Base-by-base conservation (phyloP, 495 filamentous ascomycete species). In the Pseudoneurospora amorphoporcata region DNA sequence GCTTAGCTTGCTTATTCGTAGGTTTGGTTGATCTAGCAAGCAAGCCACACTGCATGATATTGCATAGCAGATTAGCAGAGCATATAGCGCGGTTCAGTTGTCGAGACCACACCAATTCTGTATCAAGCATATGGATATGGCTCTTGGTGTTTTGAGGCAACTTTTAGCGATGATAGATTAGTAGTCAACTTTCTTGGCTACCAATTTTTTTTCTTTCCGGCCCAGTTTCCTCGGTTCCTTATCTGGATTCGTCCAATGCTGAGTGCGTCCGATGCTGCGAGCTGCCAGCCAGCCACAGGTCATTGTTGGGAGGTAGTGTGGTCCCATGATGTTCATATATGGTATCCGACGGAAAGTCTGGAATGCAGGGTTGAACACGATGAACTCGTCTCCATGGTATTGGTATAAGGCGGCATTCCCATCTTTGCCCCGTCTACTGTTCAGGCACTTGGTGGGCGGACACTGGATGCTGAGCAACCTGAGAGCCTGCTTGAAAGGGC, bases 381-480 rank as follows among this genome's bases (percentile, higher is more conserved):
- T 4, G 29, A 35, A 7, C 53, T 23, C 29, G 29, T 61, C 53
- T 61, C 7, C 14, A 6, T 16, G 53, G 23, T 8, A 16, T 32
- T 61, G 6, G 23, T 61, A 61, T 16, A 61, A 61, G 23, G 47
- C 10, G 4, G 10, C 23, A 14, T 32, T 58, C 23, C 53, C 23
- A 23, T 23, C 23, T 23, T 23, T 1, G 23, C 47, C 23, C 47
- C 2, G 23, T 23, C 29, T 19, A 3, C 72, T 45, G 39, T 76
- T 17, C 69, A 76, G 72, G 68, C 73, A 38, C 72, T 75, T 4
- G 32, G 40, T 37, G 74, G 74, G 38, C 37, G 42, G 29, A 73
- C 74, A 9, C n/a, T 76, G 5, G 61, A 58, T 68, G 8, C 61
- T 23, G 42, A 65, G 17, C 39, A 68, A 23, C 23, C 23, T 23